A percentile compares a stretch with the other conserved stretches of the same genome.
These are phyloP conservation scores for Stachybotrys chlorohalonatus DNA, from an alignment of 2,329 filamentous ascomycete genomes.

Conservation along the genomic window DNA sequence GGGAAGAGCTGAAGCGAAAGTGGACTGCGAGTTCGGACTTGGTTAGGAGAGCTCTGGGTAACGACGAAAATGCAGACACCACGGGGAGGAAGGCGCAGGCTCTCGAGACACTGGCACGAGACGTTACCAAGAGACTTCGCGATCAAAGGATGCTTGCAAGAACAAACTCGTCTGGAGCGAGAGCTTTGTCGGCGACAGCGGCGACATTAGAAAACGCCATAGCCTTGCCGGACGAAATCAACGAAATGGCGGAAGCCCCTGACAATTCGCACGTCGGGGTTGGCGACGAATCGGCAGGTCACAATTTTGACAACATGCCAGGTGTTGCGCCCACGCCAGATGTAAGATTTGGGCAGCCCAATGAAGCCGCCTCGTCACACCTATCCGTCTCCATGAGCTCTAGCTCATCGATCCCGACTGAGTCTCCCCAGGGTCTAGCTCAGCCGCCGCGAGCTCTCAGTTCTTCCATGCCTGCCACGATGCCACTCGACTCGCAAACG, in stretches of 20 bases:
- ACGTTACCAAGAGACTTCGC: slow-evolving; percentile 68
- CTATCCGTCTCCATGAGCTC: slow-evolving; percentile 12
- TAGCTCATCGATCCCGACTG: slow-evolving; percentile 8
- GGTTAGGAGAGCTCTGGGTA: slow-evolving; percentile 44
- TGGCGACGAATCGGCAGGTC: slow-evolving; percentile 9
- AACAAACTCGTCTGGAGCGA: neutral
- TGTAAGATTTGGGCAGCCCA: slow-evolving; percentile 12
- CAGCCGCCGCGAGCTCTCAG: slow-evolving; percentile 15
- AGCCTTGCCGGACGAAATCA: slow-evolving; percentile 2
- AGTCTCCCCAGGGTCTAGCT: slow-evolving; percentile 7
- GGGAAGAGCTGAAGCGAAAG: slow-evolving; percentile 57
- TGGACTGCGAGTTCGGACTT: slow-evolving; percentile 55
- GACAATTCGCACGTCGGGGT: slow-evolving; percentile 8
- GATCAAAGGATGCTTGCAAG: slow-evolving; percentile 39
- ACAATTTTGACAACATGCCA: slow-evolving; percentile 13
- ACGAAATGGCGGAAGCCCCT: slow-evolving; percentile 7
- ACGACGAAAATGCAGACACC: slow-evolving; percentile 34
- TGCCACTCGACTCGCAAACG: slow-evolving; percentile 25
- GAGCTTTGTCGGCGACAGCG: neutral
- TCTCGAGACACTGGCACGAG: slow-evolving; percentile 61
- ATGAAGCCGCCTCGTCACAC: slow-evolving; percentile 9
- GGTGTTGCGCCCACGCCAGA: slow-evolving; percentile 13
- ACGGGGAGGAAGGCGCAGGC: slow-evolving; percentile 53
- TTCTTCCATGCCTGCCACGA: slow-evolving; percentile 10
- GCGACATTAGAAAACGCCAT: neutral